These are phyloP conservation scores for Phytopythium sindhum DNA, from an alignment of 352 stramenopile species.

Conservation along the genomic window DNA sequence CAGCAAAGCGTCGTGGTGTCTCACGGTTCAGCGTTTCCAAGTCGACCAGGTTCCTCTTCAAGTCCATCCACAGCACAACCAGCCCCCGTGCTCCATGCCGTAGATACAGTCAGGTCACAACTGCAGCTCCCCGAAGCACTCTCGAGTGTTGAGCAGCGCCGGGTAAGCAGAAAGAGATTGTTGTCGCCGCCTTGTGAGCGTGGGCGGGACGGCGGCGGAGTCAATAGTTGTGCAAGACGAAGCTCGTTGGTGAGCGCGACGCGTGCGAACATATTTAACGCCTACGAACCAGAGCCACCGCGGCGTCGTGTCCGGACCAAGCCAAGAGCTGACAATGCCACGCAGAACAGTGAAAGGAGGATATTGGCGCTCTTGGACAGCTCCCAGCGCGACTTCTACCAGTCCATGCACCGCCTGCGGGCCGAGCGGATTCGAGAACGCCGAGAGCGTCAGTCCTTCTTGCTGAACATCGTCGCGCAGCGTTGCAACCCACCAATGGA, in stretches of 20 bases:
- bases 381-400: slow-evolving; percentile 29
- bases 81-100: neutral
- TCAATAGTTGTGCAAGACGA: neutral
- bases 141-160: neutral
- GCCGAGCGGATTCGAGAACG: slow-evolving; percentile 32
- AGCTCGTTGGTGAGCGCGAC: neutral
- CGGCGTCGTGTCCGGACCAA: neutral
- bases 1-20: neutral
- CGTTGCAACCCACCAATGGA: slow-evolving; percentile 17
- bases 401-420: slow-evolving; percentile 23
- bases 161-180: neutral
- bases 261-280: neutral
- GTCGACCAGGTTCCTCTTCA: neutral
- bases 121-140: neutral
- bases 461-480: slow-evolving; percentile 27
- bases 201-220: too few species aligned
- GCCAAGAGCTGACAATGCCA: slow-evolving; percentile 8
- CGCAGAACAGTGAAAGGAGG: slow-evolving; percentile 13
- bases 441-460: slow-evolving; percentile 29
- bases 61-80: neutral
- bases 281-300: neutral
- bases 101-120: neutral
- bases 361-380: slow-evolving; percentile 18
- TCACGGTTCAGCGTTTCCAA: neutral
- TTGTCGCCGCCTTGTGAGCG: neutral